Evolutionary conservation across 129 eudicot genomes (phyloP), one percentile per base, ranked within the genome.

Genomic region (Pittosporum tobira): DNA sequence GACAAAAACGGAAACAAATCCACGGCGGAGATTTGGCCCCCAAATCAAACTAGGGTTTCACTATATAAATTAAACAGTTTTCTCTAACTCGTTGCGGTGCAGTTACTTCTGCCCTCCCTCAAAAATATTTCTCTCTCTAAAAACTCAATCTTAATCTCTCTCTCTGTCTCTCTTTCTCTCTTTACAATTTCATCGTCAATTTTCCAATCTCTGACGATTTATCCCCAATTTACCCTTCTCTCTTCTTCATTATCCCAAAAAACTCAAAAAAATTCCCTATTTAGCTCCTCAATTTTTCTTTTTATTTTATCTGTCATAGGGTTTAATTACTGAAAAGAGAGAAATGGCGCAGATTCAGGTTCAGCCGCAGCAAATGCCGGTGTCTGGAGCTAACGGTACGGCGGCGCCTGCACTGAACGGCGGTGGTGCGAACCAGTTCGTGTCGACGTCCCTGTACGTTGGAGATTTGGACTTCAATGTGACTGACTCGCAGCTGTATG

Each of bases 261-360:
- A 48, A 28, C 2, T 11, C 34, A 15, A 52, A 59, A 21, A 43
- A 34, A 56, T 16, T 26, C 45, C 23, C 45, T n/a, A 12, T 15
- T 16, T 6, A 34, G 18, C 10, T 20, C 2, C 43, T 8, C 27
- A 19, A n/a, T 57, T n/a, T 45, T 22, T 16, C 1, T 45, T 16
- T 18, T 44, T 57, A 5, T 1, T 0, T 23, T 48, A n/a, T 23
- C 15, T 20, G 36, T 55, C 29, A 62, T 36, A 24, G 53, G 59
- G 50, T 62, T 46, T 45, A 38, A 38, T 44, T 65, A 6, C 28
- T 15, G 20, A 29, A 23, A 46, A 43, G 6, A 46, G 12, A 65
- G 51, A 21, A 43, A 79, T 79, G 94, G 82, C 94, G 53, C 94
- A 84, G 76, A 77, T 84, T 74, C 94, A 80, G 77, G 80, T 81